A percentile compares a stretch with the other conserved stretches of the same genome.
These are phyloP conservation scores for Lobulomyces angularis DNA, from an alignment of 192 early-diverging fungal genomes.

Conservation along the genomic window DNA sequence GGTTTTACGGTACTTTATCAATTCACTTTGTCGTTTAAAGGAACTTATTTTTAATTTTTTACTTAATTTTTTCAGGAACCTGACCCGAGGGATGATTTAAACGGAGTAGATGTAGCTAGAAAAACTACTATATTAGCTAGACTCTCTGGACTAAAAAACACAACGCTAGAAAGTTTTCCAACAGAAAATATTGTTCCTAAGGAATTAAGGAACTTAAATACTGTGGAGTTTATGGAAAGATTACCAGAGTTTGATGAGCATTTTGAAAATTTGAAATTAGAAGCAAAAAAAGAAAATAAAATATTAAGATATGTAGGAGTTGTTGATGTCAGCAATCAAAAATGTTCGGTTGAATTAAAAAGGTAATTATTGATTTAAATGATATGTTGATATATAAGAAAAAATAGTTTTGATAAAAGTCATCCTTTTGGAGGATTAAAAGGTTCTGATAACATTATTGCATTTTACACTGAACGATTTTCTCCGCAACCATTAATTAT, in stretches of 20 bases:
- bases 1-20: slow-evolving; percentile 74
- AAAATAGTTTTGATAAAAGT: no score
- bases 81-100: slow-evolving; percentile 95
- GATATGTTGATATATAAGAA: no score
- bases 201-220: slow-evolving; percentile 50
- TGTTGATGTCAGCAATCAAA: slow-evolving; percentile 67
- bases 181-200: slow-evolving; percentile 97
- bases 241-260: slow-evolving; percentile 78
- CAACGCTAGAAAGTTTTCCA: slow-evolving; percentile 62
- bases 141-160: slow-evolving; percentile 66
- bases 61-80: slow-evolving; percentile 53
- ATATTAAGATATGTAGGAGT: slow-evolving; percentile 92
- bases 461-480: slow-evolving; percentile 88
- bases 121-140: slow-evolving; percentile 87
- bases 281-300: slow-evolving; percentile 52
- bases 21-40: slow-evolving; percentile 2
- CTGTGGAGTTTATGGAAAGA: slow-evolving; percentile 74
- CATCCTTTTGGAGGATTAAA: slow-evolving; percentile 94
- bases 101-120: slow-evolving; percentile 98
- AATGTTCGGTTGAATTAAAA: slow-evolving; percentile 66
- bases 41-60: neutral
- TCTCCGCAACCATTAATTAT: slow-evolving; percentile 90
- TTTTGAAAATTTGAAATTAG: slow-evolving; percentile 68
- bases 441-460: slow-evolving; percentile 97
- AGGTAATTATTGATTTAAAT: slow-evolving; percentile 24